Percentiles rank a stretch among this genome's conserved stretches.
Evolutionary conservation across 2,329 filamentous ascomycete genomes (phyloP).

Genomic region (Colletotrichum phormii): DNA sequence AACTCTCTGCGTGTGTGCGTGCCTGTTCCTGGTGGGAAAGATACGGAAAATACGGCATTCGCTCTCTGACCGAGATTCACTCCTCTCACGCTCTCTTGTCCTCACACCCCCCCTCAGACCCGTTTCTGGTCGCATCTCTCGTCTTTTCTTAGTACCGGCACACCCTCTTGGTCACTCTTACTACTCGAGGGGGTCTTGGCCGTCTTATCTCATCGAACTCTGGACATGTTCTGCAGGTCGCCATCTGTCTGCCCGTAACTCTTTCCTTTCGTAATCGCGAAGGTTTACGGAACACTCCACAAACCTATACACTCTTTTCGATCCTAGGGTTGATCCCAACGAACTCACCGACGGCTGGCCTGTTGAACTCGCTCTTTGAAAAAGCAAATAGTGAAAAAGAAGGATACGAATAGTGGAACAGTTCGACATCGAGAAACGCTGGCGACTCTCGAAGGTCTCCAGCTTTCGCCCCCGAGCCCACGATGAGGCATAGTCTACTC

Average conservation of each 20-base stretch:
- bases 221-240: conserved; percentile 29
- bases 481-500: conserved; percentile 37
- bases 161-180: conserved; percentile 25
- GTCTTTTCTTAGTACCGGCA: conserved; percentile 29
- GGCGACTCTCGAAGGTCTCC: conserved; percentile 31
- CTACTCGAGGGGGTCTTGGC: conserved; percentile 29
- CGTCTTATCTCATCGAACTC: conserved; percentile 31
- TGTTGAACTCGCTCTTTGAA: conserved; percentile 39
- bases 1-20: conserved; percentile 10
- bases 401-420: neutral
- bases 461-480: conserved; percentile 32
- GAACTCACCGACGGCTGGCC: conserved; percentile 43
- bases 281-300: conserved; percentile 23
- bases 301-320: conserved; percentile 23
- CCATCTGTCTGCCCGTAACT: conserved; percentile 22
- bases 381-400: neutral
- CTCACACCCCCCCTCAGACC: conserved; percentile 1
- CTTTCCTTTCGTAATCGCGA: conserved; percentile 11
- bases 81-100: conserved; percentile 15
- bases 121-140: conserved; percentile 15
- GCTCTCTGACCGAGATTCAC: conserved; percentile 26
- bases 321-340: conserved; percentile 42
- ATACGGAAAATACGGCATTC: conserved; percentile 25
- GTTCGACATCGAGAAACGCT: conserved; percentile 22
- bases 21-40: neutral